A percentile compares a stretch with the other conserved stretches of the same genome.
Conservation (phyloP, 2,329 filamentous ascomycete genomes). For the Madurella fahalii region DNA sequence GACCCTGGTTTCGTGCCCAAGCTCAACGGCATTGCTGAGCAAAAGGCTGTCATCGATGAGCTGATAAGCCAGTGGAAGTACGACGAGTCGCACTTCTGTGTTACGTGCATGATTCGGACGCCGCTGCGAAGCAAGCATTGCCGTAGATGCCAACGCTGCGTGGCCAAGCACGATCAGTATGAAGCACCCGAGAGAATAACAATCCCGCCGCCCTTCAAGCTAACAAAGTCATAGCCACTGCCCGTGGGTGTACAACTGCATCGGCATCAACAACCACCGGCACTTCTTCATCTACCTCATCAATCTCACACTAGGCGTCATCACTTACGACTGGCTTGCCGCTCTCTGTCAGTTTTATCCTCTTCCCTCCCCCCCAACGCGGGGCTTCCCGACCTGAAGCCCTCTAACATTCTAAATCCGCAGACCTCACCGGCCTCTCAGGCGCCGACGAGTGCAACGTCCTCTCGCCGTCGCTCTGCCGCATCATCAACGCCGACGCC, state of each 20-base stretch:
- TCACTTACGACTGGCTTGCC: slow-evolving; percentile 66
- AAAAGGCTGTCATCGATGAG: slow-evolving; percentile 84
- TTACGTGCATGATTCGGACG: slow-evolving; percentile 89
- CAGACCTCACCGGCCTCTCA: slow-evolving; percentile 61
- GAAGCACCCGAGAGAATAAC: slow-evolving; percentile 32
- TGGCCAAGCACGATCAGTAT: slow-evolving; percentile 95
- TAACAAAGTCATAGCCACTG: slow-evolving; percentile 63
- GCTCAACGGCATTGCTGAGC: slow-evolving; percentile 80
- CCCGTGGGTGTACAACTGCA: slow-evolving; percentile 95
- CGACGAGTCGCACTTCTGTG: slow-evolving; percentile 91
- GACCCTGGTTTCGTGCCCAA: slow-evolving; percentile 95
- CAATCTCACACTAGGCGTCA: slow-evolving; percentile 69
- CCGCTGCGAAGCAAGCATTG: slow-evolving; percentile 96
- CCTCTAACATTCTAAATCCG: neutral
- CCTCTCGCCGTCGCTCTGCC: slow-evolving; percentile 70
- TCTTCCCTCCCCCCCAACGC: neutral
- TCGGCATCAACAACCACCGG: slow-evolving; percentile 91
- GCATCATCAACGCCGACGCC: slow-evolving; percentile 71
- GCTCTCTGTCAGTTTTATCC: slow-evolving; percentile 55
- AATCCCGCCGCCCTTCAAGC: neutral
- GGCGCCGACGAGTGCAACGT: slow-evolving; percentile 63
- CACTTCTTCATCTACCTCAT: slow-evolving; percentile 92
- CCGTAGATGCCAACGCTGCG: slow-evolving; percentile 82
- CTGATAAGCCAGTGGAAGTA: slow-evolving; percentile 82
- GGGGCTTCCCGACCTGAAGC: too few species aligned